Conservation (phyloP, 805 yeast species). For the Pichia exigua region DNA sequence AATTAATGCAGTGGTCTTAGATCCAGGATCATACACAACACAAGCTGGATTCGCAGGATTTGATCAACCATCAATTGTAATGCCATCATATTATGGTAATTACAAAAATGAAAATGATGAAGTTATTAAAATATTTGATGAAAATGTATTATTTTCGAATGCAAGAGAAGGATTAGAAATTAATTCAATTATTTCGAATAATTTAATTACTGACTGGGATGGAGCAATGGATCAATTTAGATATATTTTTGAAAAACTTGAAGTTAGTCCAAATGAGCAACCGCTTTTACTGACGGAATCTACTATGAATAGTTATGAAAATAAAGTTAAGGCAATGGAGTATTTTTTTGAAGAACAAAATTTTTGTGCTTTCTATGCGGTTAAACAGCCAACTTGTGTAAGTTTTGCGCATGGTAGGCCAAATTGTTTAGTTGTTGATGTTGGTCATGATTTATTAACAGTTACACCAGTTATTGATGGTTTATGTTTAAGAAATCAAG, state of each 20-base stretch:
- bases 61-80: conserved; percentile 68
- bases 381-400: conserved; percentile 78
- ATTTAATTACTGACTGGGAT: conserved; percentile 77
- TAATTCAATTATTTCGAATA: conserved; percentile 51
- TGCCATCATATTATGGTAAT: conserved; percentile 62
- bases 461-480: conserved; percentile 84
- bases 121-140: conserved; percentile 19
- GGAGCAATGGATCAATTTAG: conserved; percentile 69
- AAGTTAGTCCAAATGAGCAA: conserved; percentile 51
- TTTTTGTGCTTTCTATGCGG: conserved; percentile 75
- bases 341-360: conserved; percentile 57
- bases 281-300: conserved; percentile 84
- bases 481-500: conserved; percentile 61
- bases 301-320: conserved; percentile 65
- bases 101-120: not conserved
- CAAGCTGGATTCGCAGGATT: conserved; percentile 91
- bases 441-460: conserved; percentile 71
- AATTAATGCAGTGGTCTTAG: conserved; percentile 82
- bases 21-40: conserved; percentile 81
- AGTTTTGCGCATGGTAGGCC: conserved; percentile 87
- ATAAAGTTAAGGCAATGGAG: conserved; percentile 66
- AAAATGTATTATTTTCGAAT: conserved; percentile 23
- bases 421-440: conserved; percentile 75
- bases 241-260: conserved; percentile 46
- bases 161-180: conserved; percentile 49